Base-by-base conservation (phyloP, 78 protist species). In the Dictyostelium purpureum region DNA sequence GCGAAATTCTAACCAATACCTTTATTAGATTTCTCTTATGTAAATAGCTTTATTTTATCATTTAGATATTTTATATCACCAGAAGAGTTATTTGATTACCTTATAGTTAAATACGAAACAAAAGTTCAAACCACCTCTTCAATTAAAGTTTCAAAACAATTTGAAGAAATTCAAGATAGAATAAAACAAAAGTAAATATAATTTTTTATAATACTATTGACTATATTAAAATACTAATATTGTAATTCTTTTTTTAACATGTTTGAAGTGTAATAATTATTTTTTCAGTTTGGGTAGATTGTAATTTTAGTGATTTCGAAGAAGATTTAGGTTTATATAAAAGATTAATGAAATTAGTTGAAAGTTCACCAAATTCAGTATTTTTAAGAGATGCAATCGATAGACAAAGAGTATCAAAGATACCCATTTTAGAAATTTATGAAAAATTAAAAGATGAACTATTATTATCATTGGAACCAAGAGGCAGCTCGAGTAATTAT, bases 111-210 rank as follows among this genome's bases (percentile, higher is more conserved):
- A 33, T 85, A 38, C 43, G 81, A 85, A 45, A 43, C 59, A 19
- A 71, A 73, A 35, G 47, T 35, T 40, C 67, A 40, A 42, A 31
- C 45, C 35, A 77, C 70, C 6, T 57, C 67, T 28, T 77, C 83
- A 40, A 40, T 40, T 24, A 77, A 77, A 57, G 70, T 77, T 57
- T 77, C 61, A 77, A 77, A 56, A 24, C 83, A 77, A 57, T 77
- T 56, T 77, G 71, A 77, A 77, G 83, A 77, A 43, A 56, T 77
- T 77, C 31, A 28, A 26, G 83, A 70, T 19, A 73, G 37, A 56
- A 59, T 73, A 12, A 85, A 37, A 73, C 91, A 85, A 85, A 85
- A 85, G 91, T 85, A 85, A 26, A 65, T 78, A 37, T 19, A 33
- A 0, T 2, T 19, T 54, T 19, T 54, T 28, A 21, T 59, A 49